Base-by-base conservation (phyloP, 208 protist genomes). In the Leishmania mexicana region DNA sequence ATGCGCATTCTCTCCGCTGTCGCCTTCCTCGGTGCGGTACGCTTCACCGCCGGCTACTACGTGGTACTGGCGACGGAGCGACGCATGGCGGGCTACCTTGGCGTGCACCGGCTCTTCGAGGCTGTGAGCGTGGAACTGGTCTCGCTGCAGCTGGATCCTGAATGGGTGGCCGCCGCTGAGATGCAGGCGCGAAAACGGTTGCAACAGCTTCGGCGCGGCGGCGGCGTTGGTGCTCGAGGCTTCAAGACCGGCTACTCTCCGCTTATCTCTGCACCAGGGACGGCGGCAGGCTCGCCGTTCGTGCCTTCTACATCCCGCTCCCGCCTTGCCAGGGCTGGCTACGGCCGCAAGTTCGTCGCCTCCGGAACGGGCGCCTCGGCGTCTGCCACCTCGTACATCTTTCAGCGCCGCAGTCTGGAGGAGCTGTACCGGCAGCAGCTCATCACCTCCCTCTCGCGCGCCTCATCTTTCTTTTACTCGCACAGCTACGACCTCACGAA, bases 401-500 rank as follows among this genome's bases (percentile, higher is more conserved):
- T 87, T 10, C 77, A 79, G 60, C 76, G 72, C 4, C 70, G 83
- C 42, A 71, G 45, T 3, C 75, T 85, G 57, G 93, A 97, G 85
- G 86, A 89, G 38, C 76, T 88, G 24, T 98, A 98, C 79, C 89
- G 88, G 15, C 81, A 84, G 77, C 84, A 96, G 75, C 98, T 99
- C 70, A 78, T 91, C 15, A 81, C 72, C 72, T 81, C 80, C 28
- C 80, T 95, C 47, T 82, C 95, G 21, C 86, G 87, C 57, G 83
- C 89, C 28, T 93, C 88, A 15, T 81, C 98, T 71, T 99, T 99
- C 78, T 99, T 97, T 87, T 99, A 98, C 84, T 95, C 93, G 45
- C 96, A 98, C 90, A 98, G 95, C 0, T 99, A 99, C 84, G 98
- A 99, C 84, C 81, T 99, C 1, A 98, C 97, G 2, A 92, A 98